Percentiles rank a stretch among this genome's conserved stretches.
Conservation (phyloP, 192 early-diverging fungal species). For the Phlyctochytrium bullatum region DNA sequence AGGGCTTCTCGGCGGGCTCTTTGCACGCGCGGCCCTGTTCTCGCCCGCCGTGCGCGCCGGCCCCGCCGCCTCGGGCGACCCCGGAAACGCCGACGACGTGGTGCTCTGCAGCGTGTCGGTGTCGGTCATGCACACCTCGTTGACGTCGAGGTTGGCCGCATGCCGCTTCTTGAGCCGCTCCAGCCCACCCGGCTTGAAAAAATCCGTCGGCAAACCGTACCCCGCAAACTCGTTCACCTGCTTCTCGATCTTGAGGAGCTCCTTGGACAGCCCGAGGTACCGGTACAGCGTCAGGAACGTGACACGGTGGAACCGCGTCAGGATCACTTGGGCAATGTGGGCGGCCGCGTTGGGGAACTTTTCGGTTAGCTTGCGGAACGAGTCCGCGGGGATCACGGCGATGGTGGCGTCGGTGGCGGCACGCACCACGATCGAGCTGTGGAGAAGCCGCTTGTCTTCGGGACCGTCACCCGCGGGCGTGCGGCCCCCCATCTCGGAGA, state of each 20-base stretch:
- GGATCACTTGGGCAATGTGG: constrained; percentile 92
- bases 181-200: constrained; percentile 26
- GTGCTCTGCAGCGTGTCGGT: constrained; percentile 8
- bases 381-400: constrained; percentile 89
- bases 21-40: neutral
- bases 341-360: constrained; percentile 91
- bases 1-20: neutral
- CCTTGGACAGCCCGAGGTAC: constrained; percentile 82
- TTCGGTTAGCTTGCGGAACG: constrained; percentile 83
- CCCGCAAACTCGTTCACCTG: constrained; percentile 73
- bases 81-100: no score
- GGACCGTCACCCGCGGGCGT: no score
- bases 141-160: neutral
- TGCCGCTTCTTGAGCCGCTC: constrained; percentile 23
- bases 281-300: constrained; percentile 81
- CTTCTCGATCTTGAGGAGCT: constrained; percentile 82
- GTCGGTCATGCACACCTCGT: constrained; percentile 13
- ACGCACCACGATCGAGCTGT: constrained; percentile 77
- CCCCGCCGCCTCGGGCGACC: neutral
- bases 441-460: constrained; percentile 26
- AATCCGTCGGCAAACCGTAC: constrained; percentile 46
- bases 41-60: neutral
- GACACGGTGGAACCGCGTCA: constrained; percentile 93
- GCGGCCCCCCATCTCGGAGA: neutral
- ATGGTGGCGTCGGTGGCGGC: constrained; percentile 88